Conservation (phyloP, 2,329 filamentous ascomycete genomes). For the Exophiala xenobiotica region DNA sequence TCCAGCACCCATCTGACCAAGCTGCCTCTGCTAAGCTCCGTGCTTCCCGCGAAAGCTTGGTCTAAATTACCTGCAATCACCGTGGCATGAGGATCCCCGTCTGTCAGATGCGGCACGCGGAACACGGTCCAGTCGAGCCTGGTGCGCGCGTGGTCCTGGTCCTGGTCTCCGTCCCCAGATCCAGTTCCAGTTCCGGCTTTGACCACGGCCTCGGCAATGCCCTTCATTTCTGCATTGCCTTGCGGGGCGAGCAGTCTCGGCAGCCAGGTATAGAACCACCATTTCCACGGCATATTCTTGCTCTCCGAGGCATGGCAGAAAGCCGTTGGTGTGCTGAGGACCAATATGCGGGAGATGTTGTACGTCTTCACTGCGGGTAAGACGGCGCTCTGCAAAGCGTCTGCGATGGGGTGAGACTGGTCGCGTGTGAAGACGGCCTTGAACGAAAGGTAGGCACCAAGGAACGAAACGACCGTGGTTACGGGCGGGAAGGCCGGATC, state of each 20-base stretch:
- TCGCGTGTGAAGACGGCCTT: constrained; percentile 13
- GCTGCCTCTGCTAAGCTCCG: constrained; percentile 13
- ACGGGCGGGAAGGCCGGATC: constrained; percentile 9
- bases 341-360: constrained; percentile 17
- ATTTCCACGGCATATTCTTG: constrained; percentile 14
- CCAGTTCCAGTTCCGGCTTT: constrained; percentile 5
- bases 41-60: constrained; percentile 3
- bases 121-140: constrained; percentile 22
- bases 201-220: constrained; percentile 15
- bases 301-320: constrained; percentile 4
- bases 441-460: constrained; percentile 16
- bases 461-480: constrained; percentile 16
- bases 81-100: constrained; percentile 4
- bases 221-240: constrained; percentile 21
- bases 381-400: constrained; percentile 13
- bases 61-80: constrained; percentile 12
- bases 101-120: constrained; percentile 16
- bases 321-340: constrained; percentile 17
- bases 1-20: constrained; percentile 19
- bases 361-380: constrained; percentile 15
- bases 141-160: neutral
- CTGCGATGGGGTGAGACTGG: constrained; percentile 19
- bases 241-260: constrained; percentile 18
- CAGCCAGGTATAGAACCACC: constrained; percentile 16
- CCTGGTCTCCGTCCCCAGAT: neutral